Evolutionary conservation across 2,329 filamentous ascomycete genomes (phyloP), one percentile per base, ranked within the genome.

Genomic region (Alternaria atra): DNA sequence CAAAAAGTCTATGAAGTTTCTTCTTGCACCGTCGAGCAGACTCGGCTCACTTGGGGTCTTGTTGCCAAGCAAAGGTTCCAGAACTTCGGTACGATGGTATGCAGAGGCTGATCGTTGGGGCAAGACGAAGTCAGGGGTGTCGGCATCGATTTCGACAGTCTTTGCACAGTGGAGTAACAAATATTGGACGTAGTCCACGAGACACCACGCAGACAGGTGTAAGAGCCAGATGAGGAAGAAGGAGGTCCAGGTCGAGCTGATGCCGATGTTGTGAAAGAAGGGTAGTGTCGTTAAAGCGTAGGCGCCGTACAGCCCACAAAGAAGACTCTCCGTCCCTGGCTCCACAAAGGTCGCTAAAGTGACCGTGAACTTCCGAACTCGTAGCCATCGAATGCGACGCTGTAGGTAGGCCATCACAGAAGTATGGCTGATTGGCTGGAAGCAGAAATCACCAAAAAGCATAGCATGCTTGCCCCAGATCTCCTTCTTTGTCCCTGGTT

Each of bases 351-450:
- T 98, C 0, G 95, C 96, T 0, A 91, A 83, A 2, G 92, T 85
- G 13, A 99, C 95, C 0, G 94, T 97, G 82, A 93, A 98, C 78
- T 99, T 99, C 46, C 95, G 86, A 1, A 97, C 96, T 6, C 95
- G 88, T 25, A 98, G 83, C 95, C 95, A 99, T 52, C 95, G 87
- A 4, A 94, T 90, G 25, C 95, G 87, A 12, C 95, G 89, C 5
- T 90, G 91, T 46, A 92, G 85, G 74, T 97, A 98, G 29, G 91
- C 89, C 4, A 77, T 74, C 1, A 97, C 84, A 2, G 90, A 89
- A 86, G 97, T 96, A 67, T 88, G 87, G 4, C 90, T 88, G 80
- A 97, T 91, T 37, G 96, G 96, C 75, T 99, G 95, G 58, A 98
- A 88, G 27, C 91, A 94, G 3, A 97, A 82, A 74, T 98, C 94